These are phyloP conservation scores for Penicillium angulare DNA, from an alignment of 495 filamentous ascomycete genomes.

Conservation along the genomic window DNA sequence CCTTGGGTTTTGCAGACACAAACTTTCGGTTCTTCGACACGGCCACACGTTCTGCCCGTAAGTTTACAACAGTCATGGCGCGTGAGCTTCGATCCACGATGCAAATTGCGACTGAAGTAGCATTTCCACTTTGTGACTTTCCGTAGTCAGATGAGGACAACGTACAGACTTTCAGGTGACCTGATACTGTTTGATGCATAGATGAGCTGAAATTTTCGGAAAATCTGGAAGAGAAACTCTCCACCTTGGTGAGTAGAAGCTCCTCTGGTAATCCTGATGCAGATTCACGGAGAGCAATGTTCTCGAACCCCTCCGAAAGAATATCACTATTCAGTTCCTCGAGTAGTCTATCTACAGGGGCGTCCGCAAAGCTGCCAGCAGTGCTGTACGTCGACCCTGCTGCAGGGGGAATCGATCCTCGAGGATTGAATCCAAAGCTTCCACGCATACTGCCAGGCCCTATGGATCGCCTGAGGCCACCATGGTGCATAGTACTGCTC, in stretches of 20 bases:
- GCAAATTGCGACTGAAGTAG: slow-evolving; percentile 58
- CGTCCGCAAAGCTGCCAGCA: slow-evolving; percentile 58
- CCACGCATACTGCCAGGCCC: slow-evolving; percentile 62
- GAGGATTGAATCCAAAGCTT: slow-evolving; percentile 55
- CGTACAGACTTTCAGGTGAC: slow-evolving; percentile 60
- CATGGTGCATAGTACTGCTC: slow-evolving; percentile 44
- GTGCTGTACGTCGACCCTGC: slow-evolving; percentile 42
- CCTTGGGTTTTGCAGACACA: slow-evolving; percentile 17
- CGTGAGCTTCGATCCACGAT: slow-evolving; percentile 66
- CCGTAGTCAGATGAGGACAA: slow-evolving; percentile 54
- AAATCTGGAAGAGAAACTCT: slow-evolving; percentile 65
- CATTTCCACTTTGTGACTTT: slow-evolving; percentile 25
- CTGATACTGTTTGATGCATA: slow-evolving; percentile 38
- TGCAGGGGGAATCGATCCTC: slow-evolving; percentile 40
- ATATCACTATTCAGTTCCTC: slow-evolving; percentile 66
- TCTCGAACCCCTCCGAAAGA: slow-evolving; percentile 66
- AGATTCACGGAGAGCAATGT: slow-evolving; percentile 68
- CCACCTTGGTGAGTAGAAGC: slow-evolving; percentile 68
- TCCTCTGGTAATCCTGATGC: slow-evolving; percentile 71
- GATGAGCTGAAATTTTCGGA: slow-evolving; percentile 54
- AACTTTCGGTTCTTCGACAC: slow-evolving; percentile 29
- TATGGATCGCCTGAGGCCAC: slow-evolving; percentile 70
- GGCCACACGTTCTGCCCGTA: slow-evolving; percentile 44
- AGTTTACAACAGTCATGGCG: slow-evolving; percentile 63
- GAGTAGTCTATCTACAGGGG: slow-evolving; percentile 67